Conservation (phyloP, 2,329 filamentous ascomycete species). For the Beauveria pseudobassiana region DNA sequence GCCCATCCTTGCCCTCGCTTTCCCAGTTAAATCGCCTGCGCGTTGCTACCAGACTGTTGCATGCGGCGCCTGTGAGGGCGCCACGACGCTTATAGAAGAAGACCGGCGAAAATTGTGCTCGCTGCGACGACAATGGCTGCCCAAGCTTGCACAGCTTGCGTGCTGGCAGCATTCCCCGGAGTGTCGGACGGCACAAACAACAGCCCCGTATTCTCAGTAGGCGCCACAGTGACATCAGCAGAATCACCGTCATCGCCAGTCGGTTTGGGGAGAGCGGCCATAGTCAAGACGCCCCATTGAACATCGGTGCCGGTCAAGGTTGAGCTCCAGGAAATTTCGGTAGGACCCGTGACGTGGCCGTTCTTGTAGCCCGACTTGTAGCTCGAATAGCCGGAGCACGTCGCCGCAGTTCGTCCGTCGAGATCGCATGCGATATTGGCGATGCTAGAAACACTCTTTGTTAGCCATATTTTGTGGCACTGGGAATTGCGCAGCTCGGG, state of each 20-base stretch:
- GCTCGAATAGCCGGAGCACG: slow-evolving; percentile 42
- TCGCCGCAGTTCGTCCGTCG: slow-evolving; percentile 34
- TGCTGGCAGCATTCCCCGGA: background rate
- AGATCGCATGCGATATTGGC: slow-evolving; percentile 37
- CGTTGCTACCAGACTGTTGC: background rate
- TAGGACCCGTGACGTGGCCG: slow-evolving; percentile 33
- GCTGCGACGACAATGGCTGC: slow-evolving; percentile 6
- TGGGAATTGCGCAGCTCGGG: background rate
- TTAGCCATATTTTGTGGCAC: background rate
- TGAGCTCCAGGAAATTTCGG: slow-evolving; percentile 36
- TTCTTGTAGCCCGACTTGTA: slow-evolving; percentile 31
- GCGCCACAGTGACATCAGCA: background rate
- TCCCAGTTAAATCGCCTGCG: background rate
- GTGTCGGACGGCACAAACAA: slow-evolving; percentile 1
- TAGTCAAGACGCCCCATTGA: slow-evolving; percentile 37
- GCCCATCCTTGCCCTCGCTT: background rate
- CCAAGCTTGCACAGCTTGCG: background rate
- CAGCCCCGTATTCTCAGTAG: slow-evolving; percentile 5
- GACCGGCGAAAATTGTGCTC: slow-evolving; percentile 1
- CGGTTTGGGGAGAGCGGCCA: slow-evolving; percentile 29
- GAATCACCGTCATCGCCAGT: slow-evolving; percentile 22
- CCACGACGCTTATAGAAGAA: background rate
- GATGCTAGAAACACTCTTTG: slow-evolving; percentile 25
- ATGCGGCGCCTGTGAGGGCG: background rate
- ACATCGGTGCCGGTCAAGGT: slow-evolving; percentile 35